Evolutionary conservation across 768 basidiomycete genomes (phyloP).

Genomic region (Heimioporus sp.): DNA sequence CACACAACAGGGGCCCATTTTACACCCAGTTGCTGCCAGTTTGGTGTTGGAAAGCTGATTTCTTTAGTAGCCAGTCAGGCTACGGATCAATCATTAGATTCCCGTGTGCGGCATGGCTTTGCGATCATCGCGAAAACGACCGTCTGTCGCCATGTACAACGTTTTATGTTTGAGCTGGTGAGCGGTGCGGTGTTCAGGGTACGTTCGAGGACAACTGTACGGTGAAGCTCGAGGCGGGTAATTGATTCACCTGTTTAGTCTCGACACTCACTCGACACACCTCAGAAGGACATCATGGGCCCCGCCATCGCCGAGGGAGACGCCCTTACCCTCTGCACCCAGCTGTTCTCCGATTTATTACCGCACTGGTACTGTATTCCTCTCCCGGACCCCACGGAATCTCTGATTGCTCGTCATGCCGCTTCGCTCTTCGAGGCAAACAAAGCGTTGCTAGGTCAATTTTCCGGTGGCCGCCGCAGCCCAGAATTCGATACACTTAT

Average conservation of each 20-base stretch:
- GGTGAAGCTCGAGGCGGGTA: slow-evolving; percentile 48
- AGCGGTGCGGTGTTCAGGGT: slow-evolving; percentile 66
- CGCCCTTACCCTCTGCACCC: too few species aligned
- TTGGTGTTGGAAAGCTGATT: slow-evolving; percentile 53
- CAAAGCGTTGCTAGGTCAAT: too few species aligned
- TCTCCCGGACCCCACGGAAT: too few species aligned
- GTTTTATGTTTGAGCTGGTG: slow-evolving; percentile 51
- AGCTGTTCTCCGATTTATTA: too few species aligned
- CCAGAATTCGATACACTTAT: too few species aligned
- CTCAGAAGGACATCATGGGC: too few species aligned
- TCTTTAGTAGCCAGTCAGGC: slow-evolving; percentile 35
- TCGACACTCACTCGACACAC: too few species aligned
- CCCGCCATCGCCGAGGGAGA: too few species aligned
- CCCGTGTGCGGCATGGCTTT: slow-evolving; percentile 52
- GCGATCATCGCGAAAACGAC: slow-evolving; percentile 57
- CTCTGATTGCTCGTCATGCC: too few species aligned
- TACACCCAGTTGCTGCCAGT: slow-evolving; percentile 49
- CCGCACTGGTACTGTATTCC: too few species aligned
- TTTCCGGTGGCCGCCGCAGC: too few species aligned
- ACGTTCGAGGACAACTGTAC: slow-evolving; percentile 64
- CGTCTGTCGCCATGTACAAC: slow-evolving; percentile 52
- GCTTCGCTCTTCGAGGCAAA: too few species aligned
- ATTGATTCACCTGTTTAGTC: neutral
- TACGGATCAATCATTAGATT: slow-evolving; percentile 35
- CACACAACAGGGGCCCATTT: slow-evolving; percentile 62